Base-by-base conservation (phyloP, 257 asterid genomes). In the Oldenlandia corymbosa region DNA sequence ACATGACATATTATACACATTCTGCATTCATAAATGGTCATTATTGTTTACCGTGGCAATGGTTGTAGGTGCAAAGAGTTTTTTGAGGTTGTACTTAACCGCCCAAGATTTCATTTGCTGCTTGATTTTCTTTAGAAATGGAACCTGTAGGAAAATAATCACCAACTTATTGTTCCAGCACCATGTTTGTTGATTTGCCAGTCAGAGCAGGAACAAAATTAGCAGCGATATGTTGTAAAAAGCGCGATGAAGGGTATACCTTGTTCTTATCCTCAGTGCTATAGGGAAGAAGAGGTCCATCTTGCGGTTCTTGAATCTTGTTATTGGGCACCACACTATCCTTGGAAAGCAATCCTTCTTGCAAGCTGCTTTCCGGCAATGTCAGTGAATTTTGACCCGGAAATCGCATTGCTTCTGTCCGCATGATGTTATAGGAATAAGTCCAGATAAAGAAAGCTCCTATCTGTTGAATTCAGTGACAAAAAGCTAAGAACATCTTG, bases 41-140 rank as follows among this genome's bases (percentile, higher is more conserved):
- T n/a, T 3, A 13, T n/a, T 31, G 34, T 21, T 60, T 73, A 79
- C 84, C 54, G 79, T 65, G 49, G 81, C 84, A 58, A 75, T 64
- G 55, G 81, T 79, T 10, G 81, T 71, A 17, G 84, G 84, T 48
- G 78, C 64, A 62, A 75, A 64, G 8, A 78, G 28, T 60, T 68
- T 39, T 27, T 60, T 66, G 39, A 79, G 59, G 28, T 75, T 71
- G 24, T 70, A 52, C 61, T 42, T 66, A 63, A 26, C 65, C 24
- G n/a, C 26, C 71, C 59, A 63, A 13, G 54, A 60, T 28, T 52
- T 67, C 58, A 69, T 49, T 45, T 43, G 69, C 66, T 56, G 68
- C 60, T 68, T 68, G 51, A 66, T 51, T 34, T 68, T 52, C 34
- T 55, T 5, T 27, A 52, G 51, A n/a, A 54, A 1, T 2, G 72